Evolutionary conservation across 1,284 basidiomycete genomes (phyloP).

Genomic region (Fomitopsis palustris): DNA sequence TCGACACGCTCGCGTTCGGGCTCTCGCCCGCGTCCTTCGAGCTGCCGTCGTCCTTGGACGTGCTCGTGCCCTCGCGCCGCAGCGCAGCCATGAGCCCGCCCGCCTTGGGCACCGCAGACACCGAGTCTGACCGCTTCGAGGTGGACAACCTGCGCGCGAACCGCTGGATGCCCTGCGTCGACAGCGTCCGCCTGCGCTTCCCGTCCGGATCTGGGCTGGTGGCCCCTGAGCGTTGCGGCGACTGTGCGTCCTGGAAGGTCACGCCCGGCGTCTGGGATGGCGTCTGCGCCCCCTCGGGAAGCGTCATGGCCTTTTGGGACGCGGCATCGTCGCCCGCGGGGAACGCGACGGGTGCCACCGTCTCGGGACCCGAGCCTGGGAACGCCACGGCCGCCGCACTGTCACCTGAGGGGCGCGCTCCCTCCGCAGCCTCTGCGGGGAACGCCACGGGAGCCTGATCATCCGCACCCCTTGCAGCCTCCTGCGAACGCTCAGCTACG

Average conservation of each 20-base stretch:
- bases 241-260: slow-evolving; percentile 35
- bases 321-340: slow-evolving; percentile 31
- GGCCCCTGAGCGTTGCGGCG: slow-evolving; percentile 45
- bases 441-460: not conserved
- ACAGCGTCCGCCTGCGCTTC: slow-evolving; percentile 67
- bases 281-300: slow-evolving; percentile 20
- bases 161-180: slow-evolving; percentile 80
- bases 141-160: slow-evolving; percentile 71
- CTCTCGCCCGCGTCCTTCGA: slow-evolving; percentile 23
- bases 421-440: slow-evolving; percentile 10
- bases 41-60: slow-evolving; percentile 22
- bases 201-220: slow-evolving; percentile 62
- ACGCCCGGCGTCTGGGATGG: slow-evolving; percentile 28
- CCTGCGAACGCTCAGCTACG: not conserved
- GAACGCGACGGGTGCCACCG: slow-evolving; percentile 33
- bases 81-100: slow-evolving; percentile 25
- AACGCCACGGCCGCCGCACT: slow-evolving; percentile 17
- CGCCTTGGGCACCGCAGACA: slow-evolving; percentile 54
- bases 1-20: slow-evolving; percentile 25
- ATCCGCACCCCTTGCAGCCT: not conserved
- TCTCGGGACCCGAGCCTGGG: slow-evolving; percentile 25
- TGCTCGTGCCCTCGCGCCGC: slow-evolving; percentile 26
- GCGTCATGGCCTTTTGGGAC: slow-evolving; percentile 26
- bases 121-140: slow-evolving; percentile 53
- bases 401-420: slow-evolving; percentile 2